Evolutionary conservation across 805 yeast genomes (phyloP), one percentile per base, ranked within the genome.

Genomic region (Schizosaccharomyces osmophilus): DNA sequence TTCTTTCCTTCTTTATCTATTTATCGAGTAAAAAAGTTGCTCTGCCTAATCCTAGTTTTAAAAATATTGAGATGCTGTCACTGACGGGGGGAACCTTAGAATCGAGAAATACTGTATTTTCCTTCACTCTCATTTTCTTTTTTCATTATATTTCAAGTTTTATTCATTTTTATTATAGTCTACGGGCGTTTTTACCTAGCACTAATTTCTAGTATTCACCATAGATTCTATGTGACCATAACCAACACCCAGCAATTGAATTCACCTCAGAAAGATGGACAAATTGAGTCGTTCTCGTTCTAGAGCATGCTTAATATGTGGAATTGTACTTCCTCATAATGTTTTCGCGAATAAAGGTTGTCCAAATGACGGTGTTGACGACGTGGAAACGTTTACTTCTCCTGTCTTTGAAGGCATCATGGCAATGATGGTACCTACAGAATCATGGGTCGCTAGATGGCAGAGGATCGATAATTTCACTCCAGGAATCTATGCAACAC

Each of bases 401-500:
- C 48, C 61, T 3, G 54, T 59, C 9, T 59, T 43, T 31, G 61
- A 59, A 32, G 61, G 61, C 11, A 42, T 43, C 11, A 45, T 59
- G 48, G 61, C 61, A 4, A 59, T 59, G 61, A 42, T 59, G 19
- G 36, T 17, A 13, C 61, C 61, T 11, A 59, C 41, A 26, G 54
- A 43, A 13, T 59, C 61, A 3, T 59, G 61, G 61, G 61, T 59
- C 42, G 61, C 61, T 13, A 19, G 54, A 15, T 59, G 61, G 61
- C 61, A 59, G n/a, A 42, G 61, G 42, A 43, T 39, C 31, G 61
- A 59, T n/a, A 32, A n/a, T 24, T 59, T 59, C 24, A 43, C 54
- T 19, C 48, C 54, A 13, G 61, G 61, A 42, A 39, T 59, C 19
- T 69, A 93, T 67, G 98, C 98, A 0, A 95, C 89, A 39, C 86